A percentile compares a stretch with the other conserved stretches of the same genome.
Evolutionary conservation across 2,329 filamentous ascomycete species (phyloP).

Genomic region (Calycina marina): DNA sequence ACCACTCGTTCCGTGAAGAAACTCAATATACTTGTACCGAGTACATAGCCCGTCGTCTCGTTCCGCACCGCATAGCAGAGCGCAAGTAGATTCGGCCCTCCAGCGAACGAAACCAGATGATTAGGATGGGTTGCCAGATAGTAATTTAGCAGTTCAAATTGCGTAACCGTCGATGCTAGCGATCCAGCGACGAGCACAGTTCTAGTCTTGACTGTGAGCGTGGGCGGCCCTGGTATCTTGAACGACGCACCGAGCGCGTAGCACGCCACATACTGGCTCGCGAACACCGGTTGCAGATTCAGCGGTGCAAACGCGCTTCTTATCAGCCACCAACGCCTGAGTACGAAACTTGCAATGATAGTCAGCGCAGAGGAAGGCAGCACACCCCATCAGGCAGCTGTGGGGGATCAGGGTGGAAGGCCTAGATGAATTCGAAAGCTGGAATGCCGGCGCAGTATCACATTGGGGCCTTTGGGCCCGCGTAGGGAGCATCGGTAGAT

Average conservation of each 20-base stretch:
- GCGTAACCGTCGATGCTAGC: background rate
- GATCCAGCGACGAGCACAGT: background rate
- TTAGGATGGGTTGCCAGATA: background rate
- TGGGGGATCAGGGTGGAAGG: slow-evolving; percentile 1
- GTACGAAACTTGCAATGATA: too few species aligned
- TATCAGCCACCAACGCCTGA: too few species aligned
- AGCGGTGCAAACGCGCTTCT: background rate
- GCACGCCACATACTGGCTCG: slow-evolving; percentile 3
- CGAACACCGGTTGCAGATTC: slow-evolving; percentile 1
- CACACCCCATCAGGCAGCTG: too few species aligned
- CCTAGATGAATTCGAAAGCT: slow-evolving; percentile 1
- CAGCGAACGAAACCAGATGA: background rate
- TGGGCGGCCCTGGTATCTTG: background rate
- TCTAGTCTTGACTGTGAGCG: background rate
- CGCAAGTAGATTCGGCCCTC: slow-evolving; percentile 1
- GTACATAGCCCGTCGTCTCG: slow-evolving; percentile 4
- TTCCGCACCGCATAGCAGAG: slow-evolving; percentile 5
- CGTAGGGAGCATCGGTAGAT: background rate
- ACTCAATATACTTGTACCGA: slow-evolving; percentile 2
- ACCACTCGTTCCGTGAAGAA: slow-evolving; percentile 2
- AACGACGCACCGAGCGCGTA: slow-evolving; percentile 1
- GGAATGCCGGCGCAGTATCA: slow-evolving; percentile 3
- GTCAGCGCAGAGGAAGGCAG: too few species aligned
- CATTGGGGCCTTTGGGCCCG: slow-evolving; percentile 2
- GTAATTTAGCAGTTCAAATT: background rate